A percentile compares a stretch with the other conserved stretches of the same genome.
Evolutionary conservation across 441 rosid species (phyloP).

Genomic region (Adansonia rubrostipa): DNA sequence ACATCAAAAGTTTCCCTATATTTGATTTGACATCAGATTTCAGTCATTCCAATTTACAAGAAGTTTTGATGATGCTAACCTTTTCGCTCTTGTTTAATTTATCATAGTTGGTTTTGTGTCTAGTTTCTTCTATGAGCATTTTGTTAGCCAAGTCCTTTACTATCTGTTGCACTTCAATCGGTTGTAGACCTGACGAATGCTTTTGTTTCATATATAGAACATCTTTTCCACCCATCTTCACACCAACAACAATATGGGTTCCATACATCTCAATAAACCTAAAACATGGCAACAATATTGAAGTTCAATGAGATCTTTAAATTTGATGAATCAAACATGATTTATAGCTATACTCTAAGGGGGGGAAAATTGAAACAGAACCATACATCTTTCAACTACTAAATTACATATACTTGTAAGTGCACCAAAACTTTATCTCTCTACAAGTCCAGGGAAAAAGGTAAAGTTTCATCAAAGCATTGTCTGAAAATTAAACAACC

Average conservation of each 20-base stretch:
- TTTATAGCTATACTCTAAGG: not conserved
- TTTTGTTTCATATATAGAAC: conserved; percentile 84
- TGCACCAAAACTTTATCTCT: not conserved
- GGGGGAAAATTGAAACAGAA: not conserved
- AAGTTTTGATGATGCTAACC: conserved; percentile 50
- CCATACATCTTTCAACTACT: not conserved
- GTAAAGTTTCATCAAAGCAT: not conserved
- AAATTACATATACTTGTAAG: not conserved
- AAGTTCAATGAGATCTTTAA: conserved; percentile 24
- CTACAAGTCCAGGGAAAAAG: not conserved
- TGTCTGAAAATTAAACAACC: conserved; percentile 10
- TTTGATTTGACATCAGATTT: not conserved
- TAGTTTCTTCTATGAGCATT: conserved; percentile 69
- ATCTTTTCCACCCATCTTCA: conserved; percentile 98
- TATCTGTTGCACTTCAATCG: conserved; percentile 80
- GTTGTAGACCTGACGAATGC: conserved; percentile 79
- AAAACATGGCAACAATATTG: not conserved
- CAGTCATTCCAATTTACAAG: not conserved
- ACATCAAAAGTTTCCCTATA: not conserved
- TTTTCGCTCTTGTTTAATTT: conserved; percentile 43
- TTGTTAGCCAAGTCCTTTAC: conserved; percentile 90
- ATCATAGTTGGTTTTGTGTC: conserved; percentile 32
- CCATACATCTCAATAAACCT: conserved; percentile 90
- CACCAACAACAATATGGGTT: conserved; percentile 87
- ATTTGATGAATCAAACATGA: conserved; percentile 6